phyloP scores from a whole-genome alignment of 176 grass and related monocot species.

The Carex littledalei region DNA sequence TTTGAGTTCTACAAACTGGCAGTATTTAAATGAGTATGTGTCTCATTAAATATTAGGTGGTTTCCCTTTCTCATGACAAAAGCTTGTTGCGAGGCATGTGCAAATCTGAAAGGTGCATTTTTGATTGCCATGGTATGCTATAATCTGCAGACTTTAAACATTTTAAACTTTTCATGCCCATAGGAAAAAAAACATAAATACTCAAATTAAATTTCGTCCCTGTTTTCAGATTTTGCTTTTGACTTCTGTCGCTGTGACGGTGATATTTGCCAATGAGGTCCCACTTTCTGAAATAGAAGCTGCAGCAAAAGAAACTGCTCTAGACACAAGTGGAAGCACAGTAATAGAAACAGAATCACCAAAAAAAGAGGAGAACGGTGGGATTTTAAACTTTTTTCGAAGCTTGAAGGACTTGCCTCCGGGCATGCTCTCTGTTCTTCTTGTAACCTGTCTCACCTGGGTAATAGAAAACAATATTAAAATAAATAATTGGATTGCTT shows the following conservation, averaged over 20 bases:
- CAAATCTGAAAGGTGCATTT: conserved; percentile 87
- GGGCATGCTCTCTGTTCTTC: conserved; percentile 83
- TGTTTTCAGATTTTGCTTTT: conserved; percentile 53
- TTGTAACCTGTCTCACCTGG: conserved; percentile 84
- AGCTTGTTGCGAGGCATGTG: conserved; percentile 77
- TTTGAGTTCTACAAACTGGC: not conserved
- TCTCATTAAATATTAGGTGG: conserved; percentile 43
- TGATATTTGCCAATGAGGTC: conserved; percentile 65
- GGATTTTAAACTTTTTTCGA: not conserved
- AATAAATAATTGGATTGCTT: not conserved
- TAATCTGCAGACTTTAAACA: not conserved
- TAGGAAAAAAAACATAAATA: not conserved
- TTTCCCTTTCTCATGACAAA: conserved; percentile 77
- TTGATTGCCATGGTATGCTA: conserved; percentile 72
- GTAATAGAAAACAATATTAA: conserved; percentile 25
- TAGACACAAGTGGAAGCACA: conserved; percentile 3
- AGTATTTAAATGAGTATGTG: not conserved
- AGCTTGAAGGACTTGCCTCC: conserved; percentile 70
- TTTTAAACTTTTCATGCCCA: not conserved
- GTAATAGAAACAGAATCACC: conserved; percentile 1
- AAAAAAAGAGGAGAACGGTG: not conserved
- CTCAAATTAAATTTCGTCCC: not conserved
- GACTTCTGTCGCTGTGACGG: conserved; percentile 31
- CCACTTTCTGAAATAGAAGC: conserved; percentile 26
- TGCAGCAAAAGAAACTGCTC: conserved; percentile 31